Conservation (phyloP, 1,284 basidiomycete genomes). For the Termitomyces sp. region DNA sequence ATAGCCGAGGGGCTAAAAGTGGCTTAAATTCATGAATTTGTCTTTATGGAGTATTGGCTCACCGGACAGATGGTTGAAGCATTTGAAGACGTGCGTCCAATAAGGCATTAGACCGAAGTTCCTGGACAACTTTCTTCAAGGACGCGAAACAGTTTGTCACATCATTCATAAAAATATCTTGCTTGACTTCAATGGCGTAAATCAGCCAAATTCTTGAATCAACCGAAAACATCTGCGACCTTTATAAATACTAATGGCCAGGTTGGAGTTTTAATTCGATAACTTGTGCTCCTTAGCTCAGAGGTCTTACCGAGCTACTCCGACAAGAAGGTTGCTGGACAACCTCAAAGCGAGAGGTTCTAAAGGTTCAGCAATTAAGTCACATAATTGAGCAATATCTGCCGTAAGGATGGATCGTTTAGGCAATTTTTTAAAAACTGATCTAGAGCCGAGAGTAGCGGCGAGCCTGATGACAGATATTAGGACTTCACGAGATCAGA, state of each 20-base stretch:
- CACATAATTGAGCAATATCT: constrained; percentile 76
- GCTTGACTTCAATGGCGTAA: constrained; percentile 52
- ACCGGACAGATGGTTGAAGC: constrained; percentile 63
- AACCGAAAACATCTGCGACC: constrained; percentile 31
- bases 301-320: constrained; percentile 68
- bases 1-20: constrained; percentile 49
- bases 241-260: constrained; percentile 58
- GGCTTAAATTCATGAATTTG: not conserved
- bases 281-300: not conserved
- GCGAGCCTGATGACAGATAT: constrained; percentile 60
- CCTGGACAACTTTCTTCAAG: constrained; percentile 69
- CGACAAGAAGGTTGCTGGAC: constrained; percentile 83
- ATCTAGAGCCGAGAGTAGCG: constrained; percentile 81
- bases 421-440: constrained; percentile 76
- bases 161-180: constrained; percentile 76
- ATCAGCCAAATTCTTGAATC: not conserved
- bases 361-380: constrained; percentile 71
- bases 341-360: constrained; percentile 82
- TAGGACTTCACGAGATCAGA: not conserved
- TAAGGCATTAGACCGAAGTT: constrained; percentile 42
- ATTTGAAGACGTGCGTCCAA: constrained; percentile 56
- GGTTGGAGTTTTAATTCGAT: not conserved
- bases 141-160: constrained; percentile 71
- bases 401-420: constrained; percentile 75
- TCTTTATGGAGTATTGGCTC: constrained; percentile 15